Evolutionary conservation across 2,329 filamentous ascomycete species (phyloP).

Genomic region (Colletotrichum acutatum): DNA sequence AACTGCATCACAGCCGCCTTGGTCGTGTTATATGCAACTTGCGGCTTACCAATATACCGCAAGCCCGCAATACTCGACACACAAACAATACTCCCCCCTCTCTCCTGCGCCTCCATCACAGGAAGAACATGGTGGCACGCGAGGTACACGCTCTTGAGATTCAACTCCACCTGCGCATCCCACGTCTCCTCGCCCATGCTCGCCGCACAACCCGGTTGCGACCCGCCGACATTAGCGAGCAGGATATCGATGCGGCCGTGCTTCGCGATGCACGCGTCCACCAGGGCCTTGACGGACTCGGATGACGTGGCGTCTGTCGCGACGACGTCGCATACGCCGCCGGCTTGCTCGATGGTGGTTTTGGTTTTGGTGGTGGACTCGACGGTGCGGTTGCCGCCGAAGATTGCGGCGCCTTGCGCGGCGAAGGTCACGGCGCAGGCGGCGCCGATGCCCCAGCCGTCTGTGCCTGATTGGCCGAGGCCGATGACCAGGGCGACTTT

Average conservation of each 20-base stretch:
- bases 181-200: slow-evolving; percentile 59
- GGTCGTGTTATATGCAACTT: slow-evolving; percentile 63
- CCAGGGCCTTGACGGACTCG: slow-evolving; percentile 60
- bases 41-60: slow-evolving; percentile 59
- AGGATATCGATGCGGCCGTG: slow-evolving; percentile 69
- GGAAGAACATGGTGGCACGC: slow-evolving; percentile 63
- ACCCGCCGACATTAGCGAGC: slow-evolving; percentile 69
- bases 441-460: slow-evolving; percentile 63
- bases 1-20: slow-evolving; percentile 65
- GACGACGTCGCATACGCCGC: slow-evolving; percentile 52
- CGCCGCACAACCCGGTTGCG: slow-evolving; percentile 62
- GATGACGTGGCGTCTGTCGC: slow-evolving; percentile 63
- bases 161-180: slow-evolving; percentile 64
- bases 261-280: slow-evolving; percentile 61
- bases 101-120: slow-evolving; percentile 61
- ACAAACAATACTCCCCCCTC: slow-evolving; percentile 56
- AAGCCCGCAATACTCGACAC: slow-evolving; percentile 61
- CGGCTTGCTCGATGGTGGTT: slow-evolving; percentile 48
- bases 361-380: slow-evolving; percentile 51
- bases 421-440: slow-evolving; percentile 60
- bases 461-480: slow-evolving; percentile 54
- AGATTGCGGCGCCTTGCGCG: slow-evolving; percentile 58
- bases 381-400: slow-evolving; percentile 61
- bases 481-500: slow-evolving; percentile 59
- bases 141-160: slow-evolving; percentile 66